Base-by-base conservation (phyloP, 2,329 filamentous ascomycete genomes). In the Aspergillus viridinutans region DNA sequence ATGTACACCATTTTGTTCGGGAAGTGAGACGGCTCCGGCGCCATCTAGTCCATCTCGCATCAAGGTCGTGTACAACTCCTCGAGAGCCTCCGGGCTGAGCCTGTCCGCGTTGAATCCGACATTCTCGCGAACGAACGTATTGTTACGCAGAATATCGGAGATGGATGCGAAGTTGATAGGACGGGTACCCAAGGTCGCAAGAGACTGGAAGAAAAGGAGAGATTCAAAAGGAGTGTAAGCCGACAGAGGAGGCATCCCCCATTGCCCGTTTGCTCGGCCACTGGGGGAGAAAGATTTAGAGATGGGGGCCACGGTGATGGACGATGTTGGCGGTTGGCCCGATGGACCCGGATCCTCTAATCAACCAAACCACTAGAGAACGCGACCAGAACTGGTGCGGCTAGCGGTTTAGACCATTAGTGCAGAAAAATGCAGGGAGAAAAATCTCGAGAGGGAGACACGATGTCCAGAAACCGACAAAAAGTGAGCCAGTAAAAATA, bases 201-300 rank as follows among this genome's bases (percentile, higher is more conserved):
- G 82, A 59, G 87, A 88, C 76, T 93, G 90, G 78, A 94, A 93
- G 69, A 96, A 83, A 64, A 94, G 84, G 60, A 95, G 83, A 70
- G 88, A 89, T 82, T 96, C 92, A 80, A 95, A 89, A 66, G 88
- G 85, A 71, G 90, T 93, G 77, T 94, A 92, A 69, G 82, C 80
- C 70, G 85, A 81, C 74, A 80, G 70, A 73, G 79, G 79, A 77
- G 80, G 81, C 83, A 85, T 85, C 73, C 79, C 80, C 74, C 74
- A 76, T 76, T 72, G 70, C 70, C 71, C 66, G 69, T 68, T 66
- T 60, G 62, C 62, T 66, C 67, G 72, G 72, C 72, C 68, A 69
- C 69, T 69, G 67, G 71, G 68, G 65, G 69, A 60, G 54, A 63
- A 61, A 52, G 61, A 54, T 62, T 67, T 69, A 50, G 66, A 66